phyloP scores from a whole-genome alignment of 2,329 filamentous ascomycete genomes.

The Colletotrichum brevisporum region DNA sequence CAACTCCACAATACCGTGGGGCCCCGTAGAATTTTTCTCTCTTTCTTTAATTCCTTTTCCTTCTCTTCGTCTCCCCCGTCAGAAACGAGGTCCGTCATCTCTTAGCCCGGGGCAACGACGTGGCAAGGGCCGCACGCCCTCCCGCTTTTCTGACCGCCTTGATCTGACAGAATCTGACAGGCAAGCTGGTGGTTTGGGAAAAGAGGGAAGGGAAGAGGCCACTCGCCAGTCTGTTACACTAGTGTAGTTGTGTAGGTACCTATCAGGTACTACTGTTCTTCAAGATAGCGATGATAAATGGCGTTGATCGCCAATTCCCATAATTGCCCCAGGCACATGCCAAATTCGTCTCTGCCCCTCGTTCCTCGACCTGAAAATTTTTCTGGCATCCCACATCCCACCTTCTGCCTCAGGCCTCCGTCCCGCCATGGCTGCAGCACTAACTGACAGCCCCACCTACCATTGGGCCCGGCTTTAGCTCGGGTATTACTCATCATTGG shows the following conservation, averaged over 20 bases:
- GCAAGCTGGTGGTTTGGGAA: not conserved
- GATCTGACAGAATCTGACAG: not conserved
- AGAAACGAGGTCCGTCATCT: slow-evolving; percentile 23
- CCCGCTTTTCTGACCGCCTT: slow-evolving; percentile 26
- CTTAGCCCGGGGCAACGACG: slow-evolving; percentile 19
- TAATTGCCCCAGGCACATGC: no score
- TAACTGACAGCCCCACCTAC: not conserved
- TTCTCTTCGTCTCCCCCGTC: no score
- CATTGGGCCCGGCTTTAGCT: slow-evolving; percentile 14
- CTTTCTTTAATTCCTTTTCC: not conserved
- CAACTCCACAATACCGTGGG: slow-evolving; percentile 37
- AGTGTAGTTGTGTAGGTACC: no score
- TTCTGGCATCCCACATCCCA: no score
- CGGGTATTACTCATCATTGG: slow-evolving; percentile 5
- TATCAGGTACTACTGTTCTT: no score
- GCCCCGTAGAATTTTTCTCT: slow-evolving; percentile 35
- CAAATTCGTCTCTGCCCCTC: no score
- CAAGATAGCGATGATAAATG: no score
- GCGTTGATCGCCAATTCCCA: no score
- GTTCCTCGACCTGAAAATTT: no score
- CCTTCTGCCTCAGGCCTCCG: not conserved
- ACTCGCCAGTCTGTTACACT: no score
- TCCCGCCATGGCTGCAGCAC: not conserved
- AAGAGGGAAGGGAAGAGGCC: no score
- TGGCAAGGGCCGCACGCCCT: slow-evolving; percentile 34